Conservation (phyloP, 768 basidiomycete genomes). For the Termitomyces sp. region DNA sequence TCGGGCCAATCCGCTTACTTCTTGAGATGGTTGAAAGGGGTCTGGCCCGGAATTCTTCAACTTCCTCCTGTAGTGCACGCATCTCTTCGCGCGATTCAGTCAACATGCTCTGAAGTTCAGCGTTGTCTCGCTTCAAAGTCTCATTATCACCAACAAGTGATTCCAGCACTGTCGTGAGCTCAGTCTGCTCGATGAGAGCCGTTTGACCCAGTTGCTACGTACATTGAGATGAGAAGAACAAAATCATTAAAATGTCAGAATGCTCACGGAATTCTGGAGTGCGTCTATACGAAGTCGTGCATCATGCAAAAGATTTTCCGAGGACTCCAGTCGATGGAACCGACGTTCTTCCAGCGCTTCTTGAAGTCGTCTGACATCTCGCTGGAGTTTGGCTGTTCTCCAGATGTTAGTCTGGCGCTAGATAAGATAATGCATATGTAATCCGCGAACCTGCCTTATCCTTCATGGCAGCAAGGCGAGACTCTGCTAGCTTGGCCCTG, state of each 20-base stretch:
- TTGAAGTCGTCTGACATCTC: constrained; percentile 61
- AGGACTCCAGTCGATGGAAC: constrained; percentile 57
- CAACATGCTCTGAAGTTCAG: constrained; percentile 72
- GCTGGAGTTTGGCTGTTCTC: constrained; percentile 60
- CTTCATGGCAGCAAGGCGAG: constrained; percentile 57
- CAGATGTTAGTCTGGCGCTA: constrained; percentile 1
- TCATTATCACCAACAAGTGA: constrained; percentile 88
- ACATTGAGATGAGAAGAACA: constrained; percentile 15
- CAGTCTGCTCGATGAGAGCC: constrained; percentile 47
- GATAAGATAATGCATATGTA: not conserved
- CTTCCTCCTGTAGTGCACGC: constrained; percentile 64
- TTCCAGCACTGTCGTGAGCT: constrained; percentile 70
- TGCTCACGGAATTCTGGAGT: constrained; percentile 52
- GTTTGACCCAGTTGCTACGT: constrained; percentile 37
- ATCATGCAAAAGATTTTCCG: constrained; percentile 64
- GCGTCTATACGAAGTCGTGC: constrained; percentile 60
- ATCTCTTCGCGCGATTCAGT: constrained; percentile 76
- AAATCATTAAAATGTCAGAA: not conserved
- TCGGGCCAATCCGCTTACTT: constrained; percentile 28
- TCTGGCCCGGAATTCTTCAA: constrained; percentile 66
- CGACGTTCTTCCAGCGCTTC: constrained; percentile 60
- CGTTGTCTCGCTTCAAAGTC: constrained; percentile 73
- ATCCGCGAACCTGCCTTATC: constrained; percentile 58
- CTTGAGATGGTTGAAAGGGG: constrained; percentile 35
- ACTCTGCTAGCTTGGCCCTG: constrained; percentile 65